These are phyloP conservation scores for Wallacemonas sp. DNA, from an alignment of 208 protist genomes.

Conservation along the genomic window DNA sequence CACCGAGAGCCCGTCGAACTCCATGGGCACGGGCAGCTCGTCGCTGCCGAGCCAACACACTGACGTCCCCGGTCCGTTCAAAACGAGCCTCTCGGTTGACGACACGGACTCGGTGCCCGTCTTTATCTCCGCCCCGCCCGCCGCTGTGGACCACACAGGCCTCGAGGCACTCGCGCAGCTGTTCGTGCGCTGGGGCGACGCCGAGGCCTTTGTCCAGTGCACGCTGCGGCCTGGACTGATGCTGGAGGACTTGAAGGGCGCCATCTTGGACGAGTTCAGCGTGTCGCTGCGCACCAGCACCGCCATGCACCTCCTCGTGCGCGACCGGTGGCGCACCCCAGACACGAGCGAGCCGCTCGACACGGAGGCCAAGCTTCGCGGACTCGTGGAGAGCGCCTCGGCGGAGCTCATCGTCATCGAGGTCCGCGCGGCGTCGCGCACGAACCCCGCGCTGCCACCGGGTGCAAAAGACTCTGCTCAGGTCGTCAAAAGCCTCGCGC, in stretches of 20 bases:
- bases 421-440: neutral
- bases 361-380: constrained; percentile 8
- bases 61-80: neutral
- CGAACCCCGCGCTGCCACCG: neutral
- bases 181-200: constrained; percentile 36
- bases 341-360: neutral
- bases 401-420: constrained; percentile 9
- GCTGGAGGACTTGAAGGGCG: constrained; percentile 40
- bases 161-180: constrained; percentile 28
- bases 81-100: constrained; percentile 15
- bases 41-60: neutral
- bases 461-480: neutral
- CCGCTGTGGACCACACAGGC: constrained; percentile 9
- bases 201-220: constrained; percentile 35
- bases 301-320: constrained; percentile 25
- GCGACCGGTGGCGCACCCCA: constrained; percentile 7
- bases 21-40: constrained; percentile 10
- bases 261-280: constrained; percentile 32
- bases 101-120: constrained; percentile 16
- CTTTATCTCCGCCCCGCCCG: neutral
- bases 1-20: constrained; percentile 25
- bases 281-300: neutral
- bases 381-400: neutral
- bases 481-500: neutral
- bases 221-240: constrained; percentile 29